These are phyloP conservation scores for Volvox carteri DNA, from an alignment of 163 green algal genomes.

Conservation along the genomic window DNA sequence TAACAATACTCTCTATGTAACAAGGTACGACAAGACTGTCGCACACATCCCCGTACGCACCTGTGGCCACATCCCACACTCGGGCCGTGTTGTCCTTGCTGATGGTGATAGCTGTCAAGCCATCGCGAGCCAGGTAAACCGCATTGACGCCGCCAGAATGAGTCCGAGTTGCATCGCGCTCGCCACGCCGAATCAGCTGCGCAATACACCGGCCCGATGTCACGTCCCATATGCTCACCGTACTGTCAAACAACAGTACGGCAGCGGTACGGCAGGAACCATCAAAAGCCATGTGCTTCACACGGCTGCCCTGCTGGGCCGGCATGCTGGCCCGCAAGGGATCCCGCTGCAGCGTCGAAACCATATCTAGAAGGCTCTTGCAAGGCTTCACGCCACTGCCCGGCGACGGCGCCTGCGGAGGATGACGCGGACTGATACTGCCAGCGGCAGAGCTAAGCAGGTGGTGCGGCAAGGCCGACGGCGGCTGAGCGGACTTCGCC, in stretches of 20 bases:
- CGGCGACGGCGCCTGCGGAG: too few relatives aligned
- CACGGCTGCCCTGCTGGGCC: constrained; percentile 73
- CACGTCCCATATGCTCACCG: constrained; percentile 80
- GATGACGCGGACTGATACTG: not conserved
- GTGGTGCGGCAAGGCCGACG: not conserved
- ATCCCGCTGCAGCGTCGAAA: not conserved
- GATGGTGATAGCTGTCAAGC: constrained; percentile 63
- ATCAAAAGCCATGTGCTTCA: constrained; percentile 83
- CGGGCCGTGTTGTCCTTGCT: constrained; percentile 81
- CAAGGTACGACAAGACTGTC: too few relatives aligned
- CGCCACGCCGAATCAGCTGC: constrained; percentile 61
- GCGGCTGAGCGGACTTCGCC: not conserved
- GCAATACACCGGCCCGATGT: constrained; percentile 37
- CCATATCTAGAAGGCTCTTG: constrained; percentile 16
- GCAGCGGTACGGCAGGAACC: constrained; percentile 59
- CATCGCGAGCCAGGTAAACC: constrained; percentile 53
- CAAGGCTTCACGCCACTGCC: not conserved
- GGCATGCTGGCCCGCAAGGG: constrained; percentile 45
- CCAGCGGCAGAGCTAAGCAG: not conserved
- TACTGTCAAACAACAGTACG: constrained; percentile 86
- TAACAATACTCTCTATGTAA: too few relatives aligned
- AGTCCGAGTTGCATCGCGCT: constrained; percentile 63
- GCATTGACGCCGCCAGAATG: constrained; percentile 81
- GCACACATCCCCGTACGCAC: too few relatives aligned
- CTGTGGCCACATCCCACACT: constrained; percentile 76